phyloP scores from a whole-genome alignment of 2,329 filamentous ascomycete species.

The Aureobasidium sp. region DNA sequence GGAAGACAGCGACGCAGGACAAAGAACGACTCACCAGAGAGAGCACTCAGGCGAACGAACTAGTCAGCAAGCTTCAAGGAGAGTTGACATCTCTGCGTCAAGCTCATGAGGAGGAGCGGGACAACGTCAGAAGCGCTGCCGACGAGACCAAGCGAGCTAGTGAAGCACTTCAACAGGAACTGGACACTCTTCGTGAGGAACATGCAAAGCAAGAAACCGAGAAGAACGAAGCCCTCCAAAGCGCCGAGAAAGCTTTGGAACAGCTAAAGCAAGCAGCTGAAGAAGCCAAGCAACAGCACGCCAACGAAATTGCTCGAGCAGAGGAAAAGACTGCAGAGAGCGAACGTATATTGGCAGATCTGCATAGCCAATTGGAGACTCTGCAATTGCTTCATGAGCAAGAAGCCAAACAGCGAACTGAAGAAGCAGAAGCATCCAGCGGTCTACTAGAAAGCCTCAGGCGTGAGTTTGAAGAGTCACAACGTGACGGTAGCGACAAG shows the following conservation, averaged over 20 bases:
- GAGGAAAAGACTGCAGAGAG: neutral
- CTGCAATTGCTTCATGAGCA: neutral
- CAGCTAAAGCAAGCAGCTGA: neutral
- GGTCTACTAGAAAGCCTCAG: constrained; percentile 11
- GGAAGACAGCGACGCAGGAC: constrained; percentile 4
- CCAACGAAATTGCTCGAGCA: neutral
- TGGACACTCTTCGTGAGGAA: constrained; percentile 1
- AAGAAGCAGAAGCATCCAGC: constrained; percentile 1
- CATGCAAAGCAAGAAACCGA: neutral
- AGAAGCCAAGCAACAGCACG: neutral
- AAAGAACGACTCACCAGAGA: constrained; percentile 7
- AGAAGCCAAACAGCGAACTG: constrained; percentile 1
- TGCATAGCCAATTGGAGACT: constrained; percentile 1
- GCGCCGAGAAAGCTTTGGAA: neutral
- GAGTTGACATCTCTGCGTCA: constrained; percentile 4
- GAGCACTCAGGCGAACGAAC: neutral
- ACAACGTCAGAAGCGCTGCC: neutral
- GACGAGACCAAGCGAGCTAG: constrained; percentile 11
- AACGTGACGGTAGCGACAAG: constrained; percentile 18
- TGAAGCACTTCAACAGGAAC: constrained; percentile 8
- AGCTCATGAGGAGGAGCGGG: neutral
- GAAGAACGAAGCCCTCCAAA: neutral
- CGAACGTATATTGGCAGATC: neutral
- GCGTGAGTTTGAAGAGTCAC: constrained; percentile 12
- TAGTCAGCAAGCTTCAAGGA: constrained; percentile 10